Evolutionary conservation across 768 basidiomycete genomes (phyloP).

Genomic region (Fibroporia radiculosa): DNA sequence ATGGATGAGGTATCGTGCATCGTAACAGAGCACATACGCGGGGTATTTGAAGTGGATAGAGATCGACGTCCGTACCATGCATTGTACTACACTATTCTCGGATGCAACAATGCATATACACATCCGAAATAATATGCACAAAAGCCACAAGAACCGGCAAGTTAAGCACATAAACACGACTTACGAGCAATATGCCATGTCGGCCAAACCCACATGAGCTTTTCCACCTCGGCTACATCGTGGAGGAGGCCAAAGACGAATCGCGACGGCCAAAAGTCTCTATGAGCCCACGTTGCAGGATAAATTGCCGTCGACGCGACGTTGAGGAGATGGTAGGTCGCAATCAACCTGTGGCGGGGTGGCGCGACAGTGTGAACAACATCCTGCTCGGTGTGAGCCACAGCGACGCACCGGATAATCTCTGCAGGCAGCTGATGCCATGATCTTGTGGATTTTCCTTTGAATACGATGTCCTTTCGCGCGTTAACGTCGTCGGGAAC

Average conservation of each 20-base stretch:
- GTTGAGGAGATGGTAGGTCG: constrained; percentile 52
- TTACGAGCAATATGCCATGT: constrained; percentile 54
- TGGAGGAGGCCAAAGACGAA: constrained; percentile 57
- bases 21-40: too few species aligned
- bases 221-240: constrained; percentile 53
- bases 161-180: too few species aligned
- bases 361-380: constrained; percentile 1
- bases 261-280: constrained; percentile 51
- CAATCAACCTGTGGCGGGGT: constrained; percentile 39
- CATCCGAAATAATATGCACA: too few species aligned
- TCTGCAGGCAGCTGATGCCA: constrained; percentile 59
- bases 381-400: constrained; percentile 27
- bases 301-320: constrained; percentile 33
- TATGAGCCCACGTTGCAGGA: constrained; percentile 41
- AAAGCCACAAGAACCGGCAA: too few species aligned
- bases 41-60: too few species aligned
- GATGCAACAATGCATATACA: too few species aligned
- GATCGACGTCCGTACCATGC: too few species aligned
- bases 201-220: constrained; percentile 54
- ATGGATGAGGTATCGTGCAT: too few species aligned
- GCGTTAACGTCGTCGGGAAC: constrained; percentile 11
- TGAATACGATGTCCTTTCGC: constrained; percentile 26
- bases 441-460: constrained; percentile 51
- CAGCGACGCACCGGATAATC: constrained; percentile 44
- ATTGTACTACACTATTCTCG: too few species aligned